phyloP scores from a whole-genome alignment of 768 basidiomycete genomes.

The Trametes gibbosa region DNA sequence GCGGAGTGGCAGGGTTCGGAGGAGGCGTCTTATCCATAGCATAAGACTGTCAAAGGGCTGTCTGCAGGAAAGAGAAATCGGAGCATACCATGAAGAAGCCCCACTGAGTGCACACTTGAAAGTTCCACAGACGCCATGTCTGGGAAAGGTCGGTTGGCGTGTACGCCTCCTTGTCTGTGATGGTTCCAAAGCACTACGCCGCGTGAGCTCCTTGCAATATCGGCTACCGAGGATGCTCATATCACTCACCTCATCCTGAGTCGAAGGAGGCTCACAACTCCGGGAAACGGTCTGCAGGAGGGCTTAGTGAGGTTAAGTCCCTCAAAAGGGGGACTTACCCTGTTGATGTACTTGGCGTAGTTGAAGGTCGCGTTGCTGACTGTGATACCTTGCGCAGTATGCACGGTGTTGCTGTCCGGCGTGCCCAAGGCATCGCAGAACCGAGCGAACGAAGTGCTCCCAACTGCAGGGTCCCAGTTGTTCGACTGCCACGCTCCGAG shows the following conservation, averaged over 20 bases:
- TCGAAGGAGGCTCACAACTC: constrained; percentile 32
- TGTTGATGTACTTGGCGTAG: constrained; percentile 76
- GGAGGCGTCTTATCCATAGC: constrained; percentile 59
- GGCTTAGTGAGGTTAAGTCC: background rate
- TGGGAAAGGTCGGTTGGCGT: constrained; percentile 56
- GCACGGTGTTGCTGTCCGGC: constrained; percentile 26
- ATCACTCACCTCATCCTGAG: constrained; percentile 49
- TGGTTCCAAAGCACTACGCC: constrained; percentile 82
- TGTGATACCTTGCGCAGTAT: constrained; percentile 32
- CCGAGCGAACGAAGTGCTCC: constrained; percentile 56
- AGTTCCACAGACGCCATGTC: constrained; percentile 85
- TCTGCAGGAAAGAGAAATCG: background rate
- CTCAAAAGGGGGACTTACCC: constrained; percentile 37
- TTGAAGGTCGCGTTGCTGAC: constrained; percentile 62
- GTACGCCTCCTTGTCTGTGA: constrained; percentile 61
- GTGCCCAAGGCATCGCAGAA: constrained; percentile 57
- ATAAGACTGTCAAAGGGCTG: background rate
- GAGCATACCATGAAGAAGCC: constrained; percentile 26
- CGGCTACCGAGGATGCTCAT: background rate
- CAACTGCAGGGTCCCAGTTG: constrained; percentile 80
- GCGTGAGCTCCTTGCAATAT: background rate
- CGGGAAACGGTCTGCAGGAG: constrained; percentile 35
- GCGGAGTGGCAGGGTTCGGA: constrained; percentile 60
- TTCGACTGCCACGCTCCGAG: constrained; percentile 77
- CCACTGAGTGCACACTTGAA: constrained; percentile 94